These are phyloP conservation scores for Fagopyrum homotropicum DNA, from an alignment of 148 eudicot genomes.

Conservation along the genomic window DNA sequence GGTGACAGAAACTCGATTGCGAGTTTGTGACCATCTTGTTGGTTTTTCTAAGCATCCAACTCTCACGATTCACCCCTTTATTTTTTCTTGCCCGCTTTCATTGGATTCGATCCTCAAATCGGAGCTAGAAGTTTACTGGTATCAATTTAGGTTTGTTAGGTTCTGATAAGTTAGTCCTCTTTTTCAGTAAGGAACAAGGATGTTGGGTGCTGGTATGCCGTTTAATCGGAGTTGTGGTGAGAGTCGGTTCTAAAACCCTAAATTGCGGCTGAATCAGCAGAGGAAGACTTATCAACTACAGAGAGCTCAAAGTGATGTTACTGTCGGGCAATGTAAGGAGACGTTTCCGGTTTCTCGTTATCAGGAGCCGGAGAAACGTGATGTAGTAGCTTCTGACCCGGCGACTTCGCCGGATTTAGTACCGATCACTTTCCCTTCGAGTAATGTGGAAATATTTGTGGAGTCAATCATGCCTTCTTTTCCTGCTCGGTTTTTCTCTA, in stretches of 20 bases:
- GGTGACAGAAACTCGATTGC: neutral
- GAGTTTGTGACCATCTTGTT: neutral
- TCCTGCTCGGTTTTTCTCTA: conserved; percentile 55
- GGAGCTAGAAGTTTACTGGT: neutral
- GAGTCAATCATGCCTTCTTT: conserved; percentile 64
- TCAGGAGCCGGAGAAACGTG: conserved; percentile 21
- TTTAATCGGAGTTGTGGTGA: conserved; percentile 44
- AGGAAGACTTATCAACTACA: conserved; percentile 29
- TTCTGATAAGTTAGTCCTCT: conserved; percentile 5
- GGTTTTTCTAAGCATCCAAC: neutral
- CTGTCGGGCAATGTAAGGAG: conserved; percentile 23
- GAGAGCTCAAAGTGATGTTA: conserved; percentile 46
- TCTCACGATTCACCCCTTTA: neutral
- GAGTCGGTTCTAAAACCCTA: conserved; percentile 47
- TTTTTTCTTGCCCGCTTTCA: neutral
- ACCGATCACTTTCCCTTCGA: conserved; percentile 28
- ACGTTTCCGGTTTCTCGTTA: conserved; percentile 13
- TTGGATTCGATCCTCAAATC: neutral
- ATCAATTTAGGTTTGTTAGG: neutral
- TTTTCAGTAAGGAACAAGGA: conserved; percentile 16
- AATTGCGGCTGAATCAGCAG: conserved; percentile 27
- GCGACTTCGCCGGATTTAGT: conserved; percentile 16
- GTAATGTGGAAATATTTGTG: conserved; percentile 69
- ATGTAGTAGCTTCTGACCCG: conserved; percentile 19
- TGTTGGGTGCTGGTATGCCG: conserved; percentile 69